These are phyloP conservation scores for Cladosporium sp. DNA, from an alignment of 2,329 filamentous ascomycete species.

Conservation along the genomic window DNA sequence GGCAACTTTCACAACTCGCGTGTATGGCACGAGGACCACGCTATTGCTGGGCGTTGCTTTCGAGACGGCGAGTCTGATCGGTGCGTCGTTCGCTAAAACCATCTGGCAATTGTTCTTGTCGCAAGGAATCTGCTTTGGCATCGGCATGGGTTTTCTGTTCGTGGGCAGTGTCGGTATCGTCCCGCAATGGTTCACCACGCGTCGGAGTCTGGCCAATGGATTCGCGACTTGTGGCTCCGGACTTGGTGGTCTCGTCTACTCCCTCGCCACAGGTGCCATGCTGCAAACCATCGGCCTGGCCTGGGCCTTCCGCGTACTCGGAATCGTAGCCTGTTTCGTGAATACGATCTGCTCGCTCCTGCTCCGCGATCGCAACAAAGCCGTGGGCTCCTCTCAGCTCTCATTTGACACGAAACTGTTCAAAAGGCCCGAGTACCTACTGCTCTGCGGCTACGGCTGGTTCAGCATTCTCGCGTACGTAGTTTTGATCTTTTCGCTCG, in stretches of 20 bases:
- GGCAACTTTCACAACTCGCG: conserved; percentile 57
- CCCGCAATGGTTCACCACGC: conserved; percentile 69
- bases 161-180: conserved; percentile 64
- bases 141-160: conserved; percentile 74
- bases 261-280: conserved; percentile 64
- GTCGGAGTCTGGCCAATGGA: conserved; percentile 65
- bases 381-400: conserved; percentile 61
- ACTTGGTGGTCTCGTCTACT: conserved; percentile 68
- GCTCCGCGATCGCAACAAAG: conserved; percentile 67
- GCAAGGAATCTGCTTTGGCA: conserved; percentile 72
- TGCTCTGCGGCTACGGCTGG: conserved; percentile 64
- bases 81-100: conserved; percentile 62
- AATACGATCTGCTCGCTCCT: conserved; percentile 62
- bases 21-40: conserved; percentile 60
- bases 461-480: conserved; percentile 71
- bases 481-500: conserved; percentile 70
- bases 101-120: conserved; percentile 74
- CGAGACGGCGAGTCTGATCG: conserved; percentile 61
- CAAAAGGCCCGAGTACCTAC: conserved; percentile 56
- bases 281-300: conserved; percentile 59
- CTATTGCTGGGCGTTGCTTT: conserved; percentile 62
- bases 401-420: conserved; percentile 64
- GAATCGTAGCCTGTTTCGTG: conserved; percentile 59
- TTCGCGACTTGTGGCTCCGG: conserved; percentile 66
- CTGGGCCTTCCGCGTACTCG: conserved; percentile 65